Base-by-base conservation (phyloP, 192 early-diverging fungal genomes). In the Entomortierella parvispora region DNA sequence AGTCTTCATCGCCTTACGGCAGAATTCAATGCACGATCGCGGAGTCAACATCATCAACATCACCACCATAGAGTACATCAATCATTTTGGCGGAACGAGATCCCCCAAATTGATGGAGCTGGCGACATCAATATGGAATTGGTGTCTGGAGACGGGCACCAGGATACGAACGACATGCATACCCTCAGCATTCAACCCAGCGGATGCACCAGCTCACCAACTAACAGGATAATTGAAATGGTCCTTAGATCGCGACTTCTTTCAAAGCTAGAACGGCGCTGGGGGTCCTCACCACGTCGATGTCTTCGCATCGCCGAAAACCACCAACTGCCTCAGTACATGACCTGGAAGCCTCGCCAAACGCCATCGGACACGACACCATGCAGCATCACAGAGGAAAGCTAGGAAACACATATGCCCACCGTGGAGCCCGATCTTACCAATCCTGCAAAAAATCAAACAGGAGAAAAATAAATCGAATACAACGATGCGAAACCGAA, bases 161-260 rank as follows among this genome's bases (percentile, higher is more conserved):
- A 49, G 69, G 55, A 63, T 72, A 8, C 23, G 55, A 29, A 62
- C 62, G 28, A 72, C 62, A 20, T 63, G 65, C 49, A 23, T 72
- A 1, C 69, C 69, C 15, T 64, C 69, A 22, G 32, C 62, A 2
- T 72, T 72, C 69, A 72, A 72, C 55, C 69, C 69, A 59, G 69
- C 69, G 15, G 62, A 71, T 37, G 58, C 69, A 3, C 69, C 62
- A 12, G 57, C 61, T 17, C 60, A 62, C 7, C 60, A 32, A 31
- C 62, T 71, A 8, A 42, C 26, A 26, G 53, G 44, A 8, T 62
- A 71, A 20, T n/a, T 71, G 32, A 62, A 71, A 29, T 71, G 69
- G 62, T 51, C 34, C 8, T 48, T 71, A 28, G 23, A 42, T 31
- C 18, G n/a, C 23, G 23, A n/a, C 20, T 71, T 63, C 54, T 71